phyloP scores from a whole-genome alignment of 371 early-diverging fungal species.

The Rhizomucor miehei region DNA sequence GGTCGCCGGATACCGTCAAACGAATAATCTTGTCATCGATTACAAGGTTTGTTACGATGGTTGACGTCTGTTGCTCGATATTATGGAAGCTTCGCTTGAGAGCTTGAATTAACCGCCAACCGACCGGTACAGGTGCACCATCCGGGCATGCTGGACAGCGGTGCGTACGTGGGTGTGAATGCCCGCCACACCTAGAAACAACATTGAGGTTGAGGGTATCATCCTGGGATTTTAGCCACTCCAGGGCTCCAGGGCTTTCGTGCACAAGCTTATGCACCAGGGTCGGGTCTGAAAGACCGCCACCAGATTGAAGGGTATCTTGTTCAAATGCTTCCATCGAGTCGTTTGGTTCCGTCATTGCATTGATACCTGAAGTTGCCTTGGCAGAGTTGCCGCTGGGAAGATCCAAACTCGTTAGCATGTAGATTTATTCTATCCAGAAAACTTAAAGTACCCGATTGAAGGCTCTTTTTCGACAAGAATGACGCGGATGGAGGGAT shows the following conservation, averaged over 20 bases:
- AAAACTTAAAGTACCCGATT: constrained; percentile 39
- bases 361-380: constrained; percentile 88
- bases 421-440: not conserved
- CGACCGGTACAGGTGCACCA: constrained; percentile 65
- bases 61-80: constrained; percentile 44
- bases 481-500: constrained; percentile 52
- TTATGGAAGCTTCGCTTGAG: constrained; percentile 27
- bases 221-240: constrained; percentile 59
- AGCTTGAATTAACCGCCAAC: constrained; percentile 62
- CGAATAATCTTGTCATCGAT: constrained; percentile 26
- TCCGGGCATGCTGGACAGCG: constrained; percentile 51
- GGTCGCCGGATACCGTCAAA: constrained; percentile 7
- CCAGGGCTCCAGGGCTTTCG: constrained; percentile 66
- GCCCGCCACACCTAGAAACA: constrained; percentile 79
- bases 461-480: constrained; percentile 77
- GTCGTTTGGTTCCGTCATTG: constrained; percentile 65
- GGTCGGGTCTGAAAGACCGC: constrained; percentile 51
- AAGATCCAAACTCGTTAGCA: not conserved
- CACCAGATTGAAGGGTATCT: constrained; percentile 74
- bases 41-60: constrained; percentile 9
- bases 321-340: constrained; percentile 64
- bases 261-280: constrained; percentile 62
- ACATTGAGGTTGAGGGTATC: constrained; percentile 52
- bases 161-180: constrained; percentile 69
- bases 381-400: constrained; percentile 75